Percentiles rank a stretch among this genome's conserved stretches.
Conservation (phyloP, 2,329 filamentous ascomycete species). For the Lachnellula suecica region DNA sequence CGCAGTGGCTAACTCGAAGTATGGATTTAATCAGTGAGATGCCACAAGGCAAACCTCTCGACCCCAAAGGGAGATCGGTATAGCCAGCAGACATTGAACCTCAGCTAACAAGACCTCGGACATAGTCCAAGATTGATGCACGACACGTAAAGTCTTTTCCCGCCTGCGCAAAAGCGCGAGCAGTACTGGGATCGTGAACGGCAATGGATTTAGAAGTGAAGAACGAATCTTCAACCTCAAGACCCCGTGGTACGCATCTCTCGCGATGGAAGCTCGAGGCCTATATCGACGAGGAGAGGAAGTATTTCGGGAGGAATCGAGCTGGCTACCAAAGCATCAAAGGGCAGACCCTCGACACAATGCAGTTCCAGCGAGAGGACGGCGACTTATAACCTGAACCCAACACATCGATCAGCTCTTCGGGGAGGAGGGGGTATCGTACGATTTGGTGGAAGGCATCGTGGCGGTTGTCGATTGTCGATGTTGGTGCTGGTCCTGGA, state of each 20-base stretch:
- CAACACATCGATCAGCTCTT: constrained; percentile 28
- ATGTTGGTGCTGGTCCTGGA: constrained; percentile 10
- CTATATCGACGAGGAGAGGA: constrained; percentile 60
- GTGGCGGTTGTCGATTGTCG: constrained; percentile 44
- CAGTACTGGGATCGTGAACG: constrained; percentile 41
- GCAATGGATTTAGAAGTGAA: constrained; percentile 81
- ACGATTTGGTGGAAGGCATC: constrained; percentile 48
- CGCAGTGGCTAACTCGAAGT: constrained; percentile 80
- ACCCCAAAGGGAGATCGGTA: constrained; percentile 19
- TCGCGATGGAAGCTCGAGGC: constrained; percentile 50
- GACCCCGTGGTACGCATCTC: constrained; percentile 64
- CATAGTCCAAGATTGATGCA: constrained; percentile 48
- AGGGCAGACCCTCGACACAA: constrained; percentile 27
- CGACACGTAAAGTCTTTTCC: constrained; percentile 25
- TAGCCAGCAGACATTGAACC: constrained; percentile 38
- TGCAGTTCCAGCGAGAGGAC: constrained; percentile 72
- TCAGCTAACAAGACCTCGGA: constrained; percentile 79
- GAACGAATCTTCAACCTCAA: constrained; percentile 71
- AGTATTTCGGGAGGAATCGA: constrained; percentile 71
- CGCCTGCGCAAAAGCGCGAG: constrained; percentile 15
- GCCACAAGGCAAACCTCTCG: constrained; percentile 25
- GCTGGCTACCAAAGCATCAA: constrained; percentile 61
- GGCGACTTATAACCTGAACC: constrained; percentile 63
- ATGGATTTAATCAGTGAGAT: constrained; percentile 77
- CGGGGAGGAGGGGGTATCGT: constrained; percentile 16